These are phyloP conservation scores for Flaveria floridana DNA, from an alignment of 140 eudicot genomes.

Conservation along the genomic window DNA sequence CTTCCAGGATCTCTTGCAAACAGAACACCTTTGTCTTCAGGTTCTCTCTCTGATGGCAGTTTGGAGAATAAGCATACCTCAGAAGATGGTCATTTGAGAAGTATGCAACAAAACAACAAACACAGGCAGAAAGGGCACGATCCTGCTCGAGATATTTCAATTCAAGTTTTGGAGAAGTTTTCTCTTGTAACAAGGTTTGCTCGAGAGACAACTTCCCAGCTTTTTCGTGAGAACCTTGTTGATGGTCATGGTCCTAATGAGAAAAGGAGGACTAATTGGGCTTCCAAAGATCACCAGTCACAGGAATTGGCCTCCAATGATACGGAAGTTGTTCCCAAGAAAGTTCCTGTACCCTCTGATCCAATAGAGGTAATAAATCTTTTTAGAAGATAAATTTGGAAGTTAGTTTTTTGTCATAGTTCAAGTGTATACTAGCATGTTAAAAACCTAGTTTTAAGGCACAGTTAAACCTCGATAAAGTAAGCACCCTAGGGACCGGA, in stretches of 20 bases:
- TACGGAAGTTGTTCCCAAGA: slow-evolving; percentile 37
- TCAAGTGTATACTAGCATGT: slow-evolving; percentile 5
- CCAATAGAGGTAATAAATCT: slow-evolving; percentile 65
- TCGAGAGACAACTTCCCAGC: slow-evolving; percentile 94
- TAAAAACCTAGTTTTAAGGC: slow-evolving; percentile 23
- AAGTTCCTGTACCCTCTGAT: slow-evolving; percentile 62
- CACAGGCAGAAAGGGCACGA: slow-evolving; percentile 65
- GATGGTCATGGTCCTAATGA: slow-evolving; percentile 59
- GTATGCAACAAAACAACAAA: slow-evolving; percentile 48
- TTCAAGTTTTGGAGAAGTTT: slow-evolving; percentile 82
- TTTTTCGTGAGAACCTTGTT: slow-evolving; percentile 65
- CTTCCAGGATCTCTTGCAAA: slow-evolving; percentile 78
- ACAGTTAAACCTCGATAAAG: slow-evolving; percentile 5
- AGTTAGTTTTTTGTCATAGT: neutral
- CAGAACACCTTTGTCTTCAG: slow-evolving; percentile 54
- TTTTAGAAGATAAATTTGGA: neutral
- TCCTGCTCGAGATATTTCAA: slow-evolving; percentile 89
- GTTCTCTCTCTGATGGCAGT: slow-evolving; percentile 40
- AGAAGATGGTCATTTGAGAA: slow-evolving; percentile 40
- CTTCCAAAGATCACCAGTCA: slow-evolving; percentile 38
- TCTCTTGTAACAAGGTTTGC: slow-evolving; percentile 95
- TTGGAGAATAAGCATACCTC: slow-evolving; percentile 37
- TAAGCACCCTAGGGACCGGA: neutral
- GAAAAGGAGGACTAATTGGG: slow-evolving; percentile 52
- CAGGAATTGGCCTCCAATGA: slow-evolving; percentile 38